Base-by-base conservation (phyloP, 1,284 basidiomycete genomes). In the Cryptococcus amylolentus region DNA sequence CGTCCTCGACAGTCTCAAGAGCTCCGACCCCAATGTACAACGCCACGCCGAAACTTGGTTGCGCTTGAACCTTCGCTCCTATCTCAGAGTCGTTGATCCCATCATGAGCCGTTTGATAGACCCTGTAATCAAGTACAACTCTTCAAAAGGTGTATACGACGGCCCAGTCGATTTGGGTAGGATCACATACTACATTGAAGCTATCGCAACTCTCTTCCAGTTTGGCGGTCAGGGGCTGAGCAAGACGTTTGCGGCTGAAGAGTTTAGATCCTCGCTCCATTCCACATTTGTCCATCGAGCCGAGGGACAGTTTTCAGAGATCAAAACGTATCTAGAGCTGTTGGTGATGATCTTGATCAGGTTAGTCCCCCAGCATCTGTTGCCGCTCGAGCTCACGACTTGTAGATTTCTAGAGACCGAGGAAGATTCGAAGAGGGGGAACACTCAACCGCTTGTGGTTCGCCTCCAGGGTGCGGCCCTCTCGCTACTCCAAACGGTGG, bases 21-120 rank as follows among this genome's bases (percentile, higher is more conserved):
- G 81, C 51, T 84, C 86, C 18, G 86, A 91, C 67, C 87, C 90
- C 1, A 79, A 80, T 55, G 75, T 88, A 16, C 85, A 87, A 31
- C 83, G 91, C 8, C 81, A 88, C 39, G 89, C 88, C 6, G 93
- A 96, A 73, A 92, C 91, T 0, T 97, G 93, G 93, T 91, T 97
- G 88, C 84, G 92, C 31, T 91, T 89, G 68, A 92, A 87, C 69
- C 80, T 95, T n/a, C 88, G 87, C 69, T 93, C 91, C 1, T 94
- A 93, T 73, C 80, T 90, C 56, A 84, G 91, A n/a, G 81, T 94
- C 31, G 80, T 96, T 40, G 92, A 96, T 69, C 91, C 92, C 0
- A 82, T 96, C 8, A 73, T 95, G n/a, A 83, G 82, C 62, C 87
- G 90, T 49, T 79, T 96, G 2, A 71, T 91, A 48, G 86, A 90